Conservation (phyloP, 257 asterid species). For the Perilla frutescens region DNA sequence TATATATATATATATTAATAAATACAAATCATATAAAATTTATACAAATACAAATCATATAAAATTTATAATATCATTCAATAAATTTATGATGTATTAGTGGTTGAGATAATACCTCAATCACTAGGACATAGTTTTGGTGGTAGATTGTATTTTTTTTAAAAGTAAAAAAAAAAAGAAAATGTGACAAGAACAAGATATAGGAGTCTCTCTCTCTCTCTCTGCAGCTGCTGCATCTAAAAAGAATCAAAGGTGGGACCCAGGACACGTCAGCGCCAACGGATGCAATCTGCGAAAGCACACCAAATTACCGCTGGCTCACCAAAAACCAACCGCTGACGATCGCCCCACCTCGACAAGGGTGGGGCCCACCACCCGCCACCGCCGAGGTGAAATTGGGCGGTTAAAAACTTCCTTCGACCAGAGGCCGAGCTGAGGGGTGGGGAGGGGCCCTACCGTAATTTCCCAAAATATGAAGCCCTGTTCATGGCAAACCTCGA, state of each 20-base stretch:
- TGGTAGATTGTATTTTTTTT: too few relatives aligned
- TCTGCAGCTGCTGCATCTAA: too few relatives aligned
- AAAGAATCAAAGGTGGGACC: conserved; percentile 27
- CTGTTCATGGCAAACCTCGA: conserved; percentile 36
- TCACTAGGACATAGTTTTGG: too few relatives aligned
- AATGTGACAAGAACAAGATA: too few relatives aligned
- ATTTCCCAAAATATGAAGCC: conserved; percentile 38
- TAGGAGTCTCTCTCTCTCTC: too few relatives aligned
- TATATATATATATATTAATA: too few relatives aligned
- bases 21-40: too few relatives aligned
- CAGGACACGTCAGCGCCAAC: neutral
- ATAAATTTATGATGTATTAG: too few relatives aligned
- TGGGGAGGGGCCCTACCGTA: conserved; percentile 34
- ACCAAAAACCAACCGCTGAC: conserved; percentile 13
- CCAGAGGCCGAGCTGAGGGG: neutral
- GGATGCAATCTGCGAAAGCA: conserved; percentile 24
- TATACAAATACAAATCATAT: too few relatives aligned
- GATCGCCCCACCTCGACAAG: conserved; percentile 24
- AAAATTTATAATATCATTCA: too few relatives aligned
- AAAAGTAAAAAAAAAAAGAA: too few relatives aligned
- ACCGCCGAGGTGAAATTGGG: conserved; percentile 29
- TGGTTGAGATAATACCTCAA: too few relatives aligned
- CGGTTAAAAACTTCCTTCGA: conserved; percentile 33
- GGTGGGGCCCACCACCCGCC: conserved; percentile 16
- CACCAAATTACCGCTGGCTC: conserved; percentile 14